These are phyloP conservation scores for Pythium brachiatum DNA, from an alignment of 352 stramenopile genomes.

Conservation along the genomic window DNA sequence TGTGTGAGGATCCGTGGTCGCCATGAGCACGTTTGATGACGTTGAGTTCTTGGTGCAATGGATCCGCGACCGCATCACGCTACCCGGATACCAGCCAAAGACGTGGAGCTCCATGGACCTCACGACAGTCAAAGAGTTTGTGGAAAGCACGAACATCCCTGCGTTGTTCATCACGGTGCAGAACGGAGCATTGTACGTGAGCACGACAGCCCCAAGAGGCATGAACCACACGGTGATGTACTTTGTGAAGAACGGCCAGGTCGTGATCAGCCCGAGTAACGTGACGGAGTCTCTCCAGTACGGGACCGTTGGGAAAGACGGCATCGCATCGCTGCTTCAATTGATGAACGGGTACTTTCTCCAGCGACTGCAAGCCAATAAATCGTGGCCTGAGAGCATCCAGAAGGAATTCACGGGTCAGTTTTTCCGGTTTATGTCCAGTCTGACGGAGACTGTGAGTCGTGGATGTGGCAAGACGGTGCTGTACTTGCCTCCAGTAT, in stretches of 20 bases:
- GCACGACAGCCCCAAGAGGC: conserved; percentile 53
- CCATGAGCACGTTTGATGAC: conserved; percentile 84
- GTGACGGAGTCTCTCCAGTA: conserved; percentile 66
- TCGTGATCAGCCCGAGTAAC: conserved; percentile 56
- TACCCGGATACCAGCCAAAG: conserved; percentile 68
- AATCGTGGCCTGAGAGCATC: conserved; percentile 91
- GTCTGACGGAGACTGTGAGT: conserved; percentile 92
- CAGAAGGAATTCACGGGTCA: conserved; percentile 93
- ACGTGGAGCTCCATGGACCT: conserved; percentile 76
- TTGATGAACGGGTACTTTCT: conserved; percentile 85
- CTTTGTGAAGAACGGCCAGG: conserved; percentile 87
- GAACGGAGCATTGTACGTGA: conserved; percentile 47
- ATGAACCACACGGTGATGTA: conserved; percentile 64
- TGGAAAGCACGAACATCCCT: conserved; percentile 61
- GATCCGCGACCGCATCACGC: conserved; percentile 76
- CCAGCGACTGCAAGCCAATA: conserved; percentile 76
- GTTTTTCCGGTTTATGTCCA: conserved; percentile 95
- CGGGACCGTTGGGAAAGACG: conserved; percentile 75
- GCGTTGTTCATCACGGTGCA: conserved; percentile 66
- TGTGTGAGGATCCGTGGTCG: not conserved
- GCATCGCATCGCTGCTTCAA: conserved; percentile 77
- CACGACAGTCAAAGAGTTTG: conserved; percentile 82
- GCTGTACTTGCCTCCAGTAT: conserved; percentile 89
- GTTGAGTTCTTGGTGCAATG: conserved; percentile 82
- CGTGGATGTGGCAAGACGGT: conserved; percentile 91